Evolutionary conservation across 1,284 basidiomycete genomes (phyloP), one percentile per base, ranked within the genome.

Genomic region (Cryptococcus jaspeensis): DNA sequence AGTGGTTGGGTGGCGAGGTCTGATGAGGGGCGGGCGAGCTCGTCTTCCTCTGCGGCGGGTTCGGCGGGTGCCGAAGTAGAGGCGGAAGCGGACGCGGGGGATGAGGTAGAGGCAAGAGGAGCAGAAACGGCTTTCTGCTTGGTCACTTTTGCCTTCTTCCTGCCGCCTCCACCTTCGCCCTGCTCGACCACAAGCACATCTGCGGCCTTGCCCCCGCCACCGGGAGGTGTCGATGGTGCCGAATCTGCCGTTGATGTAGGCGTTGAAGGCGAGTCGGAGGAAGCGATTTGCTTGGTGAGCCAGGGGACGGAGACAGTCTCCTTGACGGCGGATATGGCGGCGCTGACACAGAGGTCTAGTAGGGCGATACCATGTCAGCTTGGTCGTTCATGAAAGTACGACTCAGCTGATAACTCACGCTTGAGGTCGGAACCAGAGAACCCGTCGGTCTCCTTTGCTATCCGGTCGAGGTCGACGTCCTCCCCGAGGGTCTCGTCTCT

Each of bases 351-450:
- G 25, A 94, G 78, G 78, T 95, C 91, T 94, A 40, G 22, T 8
- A 65, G 3, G 41, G 35, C 37, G 60, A 61, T 23, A 59, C 47
- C 52, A 32, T 22, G 28, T 18, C 15, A 40, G 6, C 20, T 13
- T 20, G 38, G 12, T 16, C n/a, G 53, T 36, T 36, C 18, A 15
- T 15, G n/a, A 25, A 50, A 38, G 25, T n/a, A n/a, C n/a, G n/a
- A n/a, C n/a, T n/a, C n/a, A 15, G 25, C 6, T 9, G 25, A 32
- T n/a, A 0, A 81, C 89, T 74, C 63, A 93, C 92, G 90, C 75
- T 93, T 94, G 56, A 95, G 79, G 74, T 95, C 92, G n/a, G 90
- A 92, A 16, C 92, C 92, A 52, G 92, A 94, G 77, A 92, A 95
- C 56, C 84, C 85, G 52, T 90, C 89, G 0, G 92, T 92, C 69